Base-by-base conservation (phyloP, 495 filamentous ascomycete species). In the Sordaria brevicollis region DNA sequence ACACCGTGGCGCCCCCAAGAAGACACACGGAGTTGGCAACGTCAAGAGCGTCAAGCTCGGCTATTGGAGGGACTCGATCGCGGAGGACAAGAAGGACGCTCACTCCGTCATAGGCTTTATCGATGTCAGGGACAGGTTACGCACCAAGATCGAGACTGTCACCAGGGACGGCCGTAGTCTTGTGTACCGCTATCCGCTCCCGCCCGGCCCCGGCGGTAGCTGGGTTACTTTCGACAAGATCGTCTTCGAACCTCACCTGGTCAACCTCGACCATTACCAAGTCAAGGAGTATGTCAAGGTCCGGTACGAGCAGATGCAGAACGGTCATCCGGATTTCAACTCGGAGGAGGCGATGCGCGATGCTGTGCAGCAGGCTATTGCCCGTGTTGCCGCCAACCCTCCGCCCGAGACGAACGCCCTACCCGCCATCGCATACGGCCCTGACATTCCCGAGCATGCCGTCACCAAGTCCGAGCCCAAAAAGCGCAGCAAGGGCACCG, bases 281-380 rank as follows among this genome's bases (percentile, higher is more conserved):
- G 74, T 87, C 67, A 87, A 87, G 69, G 85, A 86, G 69, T 87
- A 84, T 65, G 85, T 87, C 36, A 85, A 83, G 73, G 76, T 86
- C 31, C 81, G 83, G 11, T 70, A 75, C 9, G 82, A 84, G n/a
- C 29, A 68, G 21, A 68, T 68, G 15, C 65, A 67, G 17, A 72
- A 76, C n/a, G 74, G 78, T 54, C 75, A 74, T 1, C 62, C 71
- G 1, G 80, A 81, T 69, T 75, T 80, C 62, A 71, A 74, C 15
- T 62, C 65, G 4, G 49, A 65, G 6, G 49, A 62, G 49, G 21
- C 49, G 5, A 8, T 62, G 49, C 65, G 68, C n/a, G 72, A 76
- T 33, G 83, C 84, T 35, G 76, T 82, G 13, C 66, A 76, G 34
- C 73, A 81, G 67, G 85, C 84, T 6, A 76, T 79, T 25, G 72